Conservation (phyloP, 768 basidiomycete species). For the Russula ochroleuca region DNA sequence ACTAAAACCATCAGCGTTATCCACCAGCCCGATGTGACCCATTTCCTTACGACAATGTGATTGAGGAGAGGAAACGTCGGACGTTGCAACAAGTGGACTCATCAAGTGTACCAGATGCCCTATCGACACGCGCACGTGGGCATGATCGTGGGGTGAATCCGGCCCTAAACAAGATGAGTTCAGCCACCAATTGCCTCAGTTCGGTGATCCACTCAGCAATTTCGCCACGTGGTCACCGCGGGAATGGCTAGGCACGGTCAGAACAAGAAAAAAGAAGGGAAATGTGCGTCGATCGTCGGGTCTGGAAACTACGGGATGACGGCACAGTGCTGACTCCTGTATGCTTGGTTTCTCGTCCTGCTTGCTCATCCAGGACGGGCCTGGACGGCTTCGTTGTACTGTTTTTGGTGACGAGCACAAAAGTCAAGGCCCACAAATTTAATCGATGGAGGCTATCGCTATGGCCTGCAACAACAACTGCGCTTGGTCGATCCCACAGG, state of each 20-base stretch:
- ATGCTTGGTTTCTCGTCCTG: background rate
- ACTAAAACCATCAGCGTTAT: background rate
- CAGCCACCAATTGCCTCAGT: conserved; percentile 1
- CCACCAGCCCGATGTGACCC: background rate
- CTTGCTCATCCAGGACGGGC: background rate
- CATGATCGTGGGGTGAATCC: background rate
- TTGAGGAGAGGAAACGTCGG: background rate
- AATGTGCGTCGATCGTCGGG: background rate
- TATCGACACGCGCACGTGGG: background rate
- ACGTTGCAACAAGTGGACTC: background rate
- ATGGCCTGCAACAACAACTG: background rate
- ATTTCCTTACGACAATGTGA: background rate
- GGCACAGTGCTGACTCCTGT: background rate
- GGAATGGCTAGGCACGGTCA: background rate
- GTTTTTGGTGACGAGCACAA: background rate
- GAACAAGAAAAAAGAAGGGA: conserved; percentile 1
- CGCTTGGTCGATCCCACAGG: background rate
- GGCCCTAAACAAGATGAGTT: conserved; percentile 1
- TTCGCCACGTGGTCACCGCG: background rate
- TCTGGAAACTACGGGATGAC: background rate
- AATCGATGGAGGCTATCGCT: background rate
- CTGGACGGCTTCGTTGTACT: too few species aligned
- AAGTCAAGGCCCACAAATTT: background rate
- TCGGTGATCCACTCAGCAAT: background rate
- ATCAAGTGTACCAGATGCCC: background rate